Conservation (phyloP, 805 yeast species). For the Candida glaebosa region DNA sequence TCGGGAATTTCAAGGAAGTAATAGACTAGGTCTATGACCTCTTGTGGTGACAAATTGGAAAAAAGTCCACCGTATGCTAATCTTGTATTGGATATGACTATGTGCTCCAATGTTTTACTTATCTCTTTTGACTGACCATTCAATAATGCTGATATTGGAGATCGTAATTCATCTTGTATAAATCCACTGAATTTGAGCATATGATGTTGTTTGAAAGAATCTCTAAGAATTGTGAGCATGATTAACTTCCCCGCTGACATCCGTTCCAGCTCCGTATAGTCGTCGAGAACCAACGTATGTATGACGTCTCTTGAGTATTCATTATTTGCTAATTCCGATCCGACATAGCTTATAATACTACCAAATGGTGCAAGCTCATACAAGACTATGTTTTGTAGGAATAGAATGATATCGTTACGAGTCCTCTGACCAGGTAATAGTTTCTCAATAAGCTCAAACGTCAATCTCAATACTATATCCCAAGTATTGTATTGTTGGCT, state of each 20-base stretch:
- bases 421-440: background rate
- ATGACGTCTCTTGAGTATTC: background rate
- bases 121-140: slow-evolving; percentile 8
- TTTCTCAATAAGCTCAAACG: slow-evolving; percentile 2
- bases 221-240: slow-evolving; percentile 5
- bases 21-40: slow-evolving; percentile 17
- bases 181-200: slow-evolving; percentile 1
- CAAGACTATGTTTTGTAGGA: slow-evolving; percentile 7
- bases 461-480: background rate
- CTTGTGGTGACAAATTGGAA: slow-evolving; percentile 13
- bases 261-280: background rate
- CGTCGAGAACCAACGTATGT: background rate
- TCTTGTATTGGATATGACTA: slow-evolving; percentile 16
- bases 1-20: slow-evolving; percentile 8
- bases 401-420: background rate
- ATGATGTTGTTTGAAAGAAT: slow-evolving; percentile 4
- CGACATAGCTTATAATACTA: background rate
- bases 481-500: background rate
- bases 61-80: slow-evolving; percentile 19
- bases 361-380: slow-evolving; percentile 7
- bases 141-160: slow-evolving; percentile 5
- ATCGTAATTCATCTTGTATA: background rate
- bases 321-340: background rate
- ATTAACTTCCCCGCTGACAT: slow-evolving; percentile 6
- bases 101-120: slow-evolving; percentile 10